phyloP scores from a whole-genome alignment of 768 basidiomycete genomes.

The Pholiota microspora region DNA sequence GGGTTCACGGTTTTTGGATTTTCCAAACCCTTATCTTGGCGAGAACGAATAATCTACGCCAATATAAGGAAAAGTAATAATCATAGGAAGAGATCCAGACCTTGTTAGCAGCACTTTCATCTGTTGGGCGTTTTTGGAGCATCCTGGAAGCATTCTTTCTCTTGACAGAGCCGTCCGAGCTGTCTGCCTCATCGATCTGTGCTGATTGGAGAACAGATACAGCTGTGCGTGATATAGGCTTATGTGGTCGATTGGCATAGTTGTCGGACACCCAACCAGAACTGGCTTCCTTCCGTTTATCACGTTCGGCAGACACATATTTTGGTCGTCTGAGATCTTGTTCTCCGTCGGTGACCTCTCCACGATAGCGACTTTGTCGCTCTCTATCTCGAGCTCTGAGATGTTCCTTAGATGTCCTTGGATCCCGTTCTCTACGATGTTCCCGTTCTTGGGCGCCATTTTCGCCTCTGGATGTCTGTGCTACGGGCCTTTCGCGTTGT shows the following conservation, averaged over 20 bases:
- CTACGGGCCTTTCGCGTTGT: background rate
- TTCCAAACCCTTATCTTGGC: constrained; percentile 6
- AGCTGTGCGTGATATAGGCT: constrained; percentile 8
- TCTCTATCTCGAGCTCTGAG: constrained; percentile 15
- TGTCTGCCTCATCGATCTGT: constrained; percentile 26
- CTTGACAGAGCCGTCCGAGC: constrained; percentile 36
- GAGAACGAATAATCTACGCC: constrained; percentile 2
- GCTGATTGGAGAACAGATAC: constrained; percentile 12
- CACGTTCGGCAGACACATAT: constrained; percentile 13
- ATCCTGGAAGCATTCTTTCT: too few relatives aligned
- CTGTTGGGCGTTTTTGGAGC: constrained; percentile 34
- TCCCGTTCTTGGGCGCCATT: constrained; percentile 5
- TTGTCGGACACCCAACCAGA: constrained; percentile 21
- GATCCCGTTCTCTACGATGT: constrained; percentile 10
- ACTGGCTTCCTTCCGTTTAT: constrained; percentile 17
- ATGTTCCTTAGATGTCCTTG: constrained; percentile 5
- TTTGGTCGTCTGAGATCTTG: constrained; percentile 17
- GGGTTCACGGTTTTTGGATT: background rate
- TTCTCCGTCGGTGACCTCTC: constrained; percentile 21
- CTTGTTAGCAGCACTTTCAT: constrained; percentile 29
- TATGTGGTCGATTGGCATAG: constrained; percentile 13
- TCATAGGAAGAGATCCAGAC: constrained; percentile 7
- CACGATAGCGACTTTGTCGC: constrained; percentile 17
- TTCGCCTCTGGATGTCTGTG: constrained; percentile 8
- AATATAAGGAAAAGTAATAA: constrained; percentile 1